Conservation (phyloP, 352 stramenopile species). For the Thalassiosira livingstoniorum region DNA sequence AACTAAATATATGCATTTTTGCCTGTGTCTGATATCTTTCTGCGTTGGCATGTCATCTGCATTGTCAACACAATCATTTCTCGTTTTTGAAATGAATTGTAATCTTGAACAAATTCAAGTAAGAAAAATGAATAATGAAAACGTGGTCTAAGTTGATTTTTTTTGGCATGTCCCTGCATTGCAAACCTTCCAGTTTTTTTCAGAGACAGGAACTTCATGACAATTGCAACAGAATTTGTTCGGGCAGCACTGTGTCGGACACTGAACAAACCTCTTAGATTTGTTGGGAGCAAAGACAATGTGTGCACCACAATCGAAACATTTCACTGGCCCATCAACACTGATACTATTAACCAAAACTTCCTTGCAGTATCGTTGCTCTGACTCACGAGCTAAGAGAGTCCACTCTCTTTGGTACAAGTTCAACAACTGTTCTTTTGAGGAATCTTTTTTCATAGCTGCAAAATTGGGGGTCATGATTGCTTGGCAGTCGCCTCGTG, state of each 20-base stretch:
- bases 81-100: too few relatives aligned
- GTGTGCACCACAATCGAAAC: constrained; percentile 7
- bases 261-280: constrained; percentile 13
- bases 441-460: constrained; percentile 14
- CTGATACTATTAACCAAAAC: constrained; percentile 4
- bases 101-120: too few relatives aligned
- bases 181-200: constrained; percentile 1
- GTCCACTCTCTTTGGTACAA: constrained; percentile 8
- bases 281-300: background rate
- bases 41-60: too few relatives aligned
- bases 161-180: constrained; percentile 4
- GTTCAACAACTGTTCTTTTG: background rate
- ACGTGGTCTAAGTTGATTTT: too few relatives aligned
- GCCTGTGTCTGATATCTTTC: too few relatives aligned
- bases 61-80: too few relatives aligned
- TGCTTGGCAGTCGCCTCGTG: constrained; percentile 11
- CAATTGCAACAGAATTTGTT: constrained; percentile 20
- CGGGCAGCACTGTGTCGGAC: background rate
- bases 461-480: constrained; percentile 1
- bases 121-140: too few relatives aligned
- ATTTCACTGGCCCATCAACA: background rate
- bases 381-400: background rate
- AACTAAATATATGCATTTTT: too few relatives aligned
- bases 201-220: background rate
- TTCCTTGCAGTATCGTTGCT: constrained; percentile 18